Evolutionary conservation across 495 filamentous ascomycete species (phyloP), one percentile per base, ranked within the genome.

Genomic region (Podospora fimiseda): DNA sequence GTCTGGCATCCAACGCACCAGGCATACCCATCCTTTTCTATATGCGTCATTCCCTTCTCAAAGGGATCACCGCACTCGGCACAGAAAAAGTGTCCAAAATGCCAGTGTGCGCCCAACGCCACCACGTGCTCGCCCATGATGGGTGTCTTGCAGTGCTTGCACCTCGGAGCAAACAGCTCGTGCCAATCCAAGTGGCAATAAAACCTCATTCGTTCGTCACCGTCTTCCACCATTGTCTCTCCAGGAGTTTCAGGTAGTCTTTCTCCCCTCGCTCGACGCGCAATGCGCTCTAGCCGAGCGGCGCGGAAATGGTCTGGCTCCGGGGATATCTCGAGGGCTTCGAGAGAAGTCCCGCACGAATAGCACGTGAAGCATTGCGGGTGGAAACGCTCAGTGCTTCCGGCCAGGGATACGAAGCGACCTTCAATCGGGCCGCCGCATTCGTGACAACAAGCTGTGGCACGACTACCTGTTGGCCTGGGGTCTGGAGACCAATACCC

Each of bases 121-220:
- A 97, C 83, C 11, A 95, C 82, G 38, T 96, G 87, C 72, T 97
- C 92, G 39, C 90, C 89, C 65, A 97, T 87, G 60, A 99, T 99
- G n/a, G 93, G 93, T 21, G 93, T 99, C 71, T 88, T 93, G 77
- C 93, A 99, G 70, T 84, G 90, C 72, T 92, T 92, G 73, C 93
- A 99, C 38, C 89, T 82, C 15, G 93, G 93, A 49, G 88, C 90
- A 67, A 87, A 97, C 36, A 88, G 70, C 63, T 99, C 93, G 66
- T 99, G 93, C 78, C 90, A 99, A 73, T 99, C 93, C 18, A 99
- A 80, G 67, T 97, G 94, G 71, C 93, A 99, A 71, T 88, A 99
- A 76, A 96, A 96, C 22, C 91, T 84, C 47, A 87, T 70, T 20
- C 77, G 70, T 9, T 74, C 71, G 60, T 89, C 86, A 36, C 81